Evolutionary conservation across 192 early-diverging fungal species (phyloP).

Genomic region (Funneliformis mosseae): DNA sequence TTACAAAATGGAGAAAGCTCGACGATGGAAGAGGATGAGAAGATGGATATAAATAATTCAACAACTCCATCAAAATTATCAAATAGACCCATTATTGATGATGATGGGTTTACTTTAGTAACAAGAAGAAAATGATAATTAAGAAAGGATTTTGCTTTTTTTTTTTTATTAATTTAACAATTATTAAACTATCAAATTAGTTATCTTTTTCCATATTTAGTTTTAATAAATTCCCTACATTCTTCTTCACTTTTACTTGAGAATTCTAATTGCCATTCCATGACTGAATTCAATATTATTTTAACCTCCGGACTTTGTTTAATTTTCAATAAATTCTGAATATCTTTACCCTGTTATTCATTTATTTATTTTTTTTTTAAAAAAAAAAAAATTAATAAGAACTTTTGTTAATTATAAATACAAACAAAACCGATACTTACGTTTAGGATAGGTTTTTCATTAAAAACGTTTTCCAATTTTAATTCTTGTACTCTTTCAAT

Average conservation of each 20-base stretch:
- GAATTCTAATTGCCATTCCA: conserved; percentile 84
- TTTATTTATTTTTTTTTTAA: neutral
- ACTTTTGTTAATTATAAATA: neutral
- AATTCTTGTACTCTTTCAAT: conserved; percentile 21
- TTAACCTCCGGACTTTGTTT: conserved; percentile 73
- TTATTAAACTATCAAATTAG: no score
- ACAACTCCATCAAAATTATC: neutral
- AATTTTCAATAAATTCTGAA: conserved; percentile 62
- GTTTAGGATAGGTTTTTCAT: conserved; percentile 50
- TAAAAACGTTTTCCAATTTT: conserved; percentile 37
- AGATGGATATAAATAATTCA: neutral
- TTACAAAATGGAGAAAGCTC: neutral
- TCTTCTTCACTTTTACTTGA: conserved; percentile 63
- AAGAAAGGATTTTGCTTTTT: neutral
- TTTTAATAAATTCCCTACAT: conserved; percentile 57
- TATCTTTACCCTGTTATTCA: conserved; percentile 65
- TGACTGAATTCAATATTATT: conserved; percentile 63
- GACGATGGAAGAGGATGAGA: neutral
- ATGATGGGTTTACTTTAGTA: conserved; percentile 30
- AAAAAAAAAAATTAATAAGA: neutral
- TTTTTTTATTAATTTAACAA: no score
- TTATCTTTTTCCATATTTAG: neutral
- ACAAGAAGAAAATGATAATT: neutral
- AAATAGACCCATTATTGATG: conserved; percentile 11
- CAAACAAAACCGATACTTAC: conserved; percentile 16